Conservation (phyloP, 2,329 filamentous ascomycete species). For the Penicillium sclerotiorum region DNA sequence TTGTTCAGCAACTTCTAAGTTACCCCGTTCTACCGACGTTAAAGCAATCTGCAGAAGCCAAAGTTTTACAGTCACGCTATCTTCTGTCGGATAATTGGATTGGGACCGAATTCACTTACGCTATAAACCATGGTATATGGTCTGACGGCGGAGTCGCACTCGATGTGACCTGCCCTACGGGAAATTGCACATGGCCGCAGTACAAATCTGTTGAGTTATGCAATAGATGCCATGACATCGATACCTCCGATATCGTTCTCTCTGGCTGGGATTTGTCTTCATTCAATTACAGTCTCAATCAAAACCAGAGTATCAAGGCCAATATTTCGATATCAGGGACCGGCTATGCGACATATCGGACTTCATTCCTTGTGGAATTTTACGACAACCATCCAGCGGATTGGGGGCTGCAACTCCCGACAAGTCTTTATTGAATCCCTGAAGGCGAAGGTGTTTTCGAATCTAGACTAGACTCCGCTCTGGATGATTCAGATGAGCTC, state of each 20-base stretch:
- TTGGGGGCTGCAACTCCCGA: too few species aligned
- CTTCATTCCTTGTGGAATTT: too few species aligned
- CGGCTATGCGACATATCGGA: too few species aligned
- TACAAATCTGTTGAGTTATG: not conserved
- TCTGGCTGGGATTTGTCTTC: not conserved
- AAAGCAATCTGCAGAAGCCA: not conserved
- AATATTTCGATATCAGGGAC: too few species aligned
- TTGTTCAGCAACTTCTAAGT: not conserved
- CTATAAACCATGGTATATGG: not conserved
- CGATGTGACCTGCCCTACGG: not conserved
- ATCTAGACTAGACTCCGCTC: too few species aligned
- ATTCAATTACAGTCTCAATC: not conserved
- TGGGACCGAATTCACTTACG: not conserved
- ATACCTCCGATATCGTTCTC: not conserved
- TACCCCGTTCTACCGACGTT: not conserved
- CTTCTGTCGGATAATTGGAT: not conserved
- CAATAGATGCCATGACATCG: not conserved
- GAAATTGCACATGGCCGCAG: not conserved
- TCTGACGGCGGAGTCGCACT: not conserved
- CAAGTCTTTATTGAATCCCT: too few species aligned
- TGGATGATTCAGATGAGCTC: too few species aligned
- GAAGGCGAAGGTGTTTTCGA: too few species aligned
- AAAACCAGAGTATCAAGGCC: too few species aligned
- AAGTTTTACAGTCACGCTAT: not conserved
- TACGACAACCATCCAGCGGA: too few species aligned